A percentile compares a stretch with the other conserved stretches of the same genome.
phyloP scores from a whole-genome alignment of 495 filamentous ascomycete genomes.

The Xylaria cubensis region DNA sequence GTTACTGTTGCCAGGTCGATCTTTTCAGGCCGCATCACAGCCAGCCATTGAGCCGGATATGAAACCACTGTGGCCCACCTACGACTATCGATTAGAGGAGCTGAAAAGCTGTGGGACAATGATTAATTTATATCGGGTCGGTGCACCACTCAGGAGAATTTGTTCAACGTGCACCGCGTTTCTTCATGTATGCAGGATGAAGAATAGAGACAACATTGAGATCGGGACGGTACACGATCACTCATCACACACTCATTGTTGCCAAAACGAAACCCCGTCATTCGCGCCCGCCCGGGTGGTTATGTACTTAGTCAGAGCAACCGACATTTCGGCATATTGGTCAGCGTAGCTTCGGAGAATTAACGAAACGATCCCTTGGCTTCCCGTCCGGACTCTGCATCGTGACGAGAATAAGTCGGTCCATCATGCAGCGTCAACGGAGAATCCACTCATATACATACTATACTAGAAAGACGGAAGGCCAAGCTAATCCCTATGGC shows the following conservation, averaged over 20 bases:
- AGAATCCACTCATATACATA: neutral
- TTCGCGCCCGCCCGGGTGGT: neutral
- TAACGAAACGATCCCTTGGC: neutral
- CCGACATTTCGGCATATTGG: neutral
- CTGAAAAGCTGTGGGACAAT: slow-evolving; percentile 24
- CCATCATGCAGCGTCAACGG: neutral
- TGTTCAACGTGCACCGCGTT: neutral
- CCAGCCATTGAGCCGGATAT: neutral
- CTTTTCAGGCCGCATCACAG: neutral
- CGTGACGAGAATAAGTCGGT: neutral
- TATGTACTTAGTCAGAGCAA: neutral
- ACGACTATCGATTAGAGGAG: neutral
- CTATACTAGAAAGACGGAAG: neutral
- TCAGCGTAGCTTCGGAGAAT: neutral
- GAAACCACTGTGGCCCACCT: neutral
- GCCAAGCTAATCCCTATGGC: neutral
- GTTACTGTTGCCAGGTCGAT: neutral
- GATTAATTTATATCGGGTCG: slow-evolving; percentile 11
- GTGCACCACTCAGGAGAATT: slow-evolving; percentile 21
- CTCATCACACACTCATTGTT: neutral
- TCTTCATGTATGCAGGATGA: neutral
- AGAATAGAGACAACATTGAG: slow-evolving; percentile 2
- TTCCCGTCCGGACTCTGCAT: neutral
- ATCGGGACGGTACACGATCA: slow-evolving; percentile 1
- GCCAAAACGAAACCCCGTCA: neutral